Conservation (phyloP, 1,139 yeast genomes). For the Pichia sp. region DNA sequence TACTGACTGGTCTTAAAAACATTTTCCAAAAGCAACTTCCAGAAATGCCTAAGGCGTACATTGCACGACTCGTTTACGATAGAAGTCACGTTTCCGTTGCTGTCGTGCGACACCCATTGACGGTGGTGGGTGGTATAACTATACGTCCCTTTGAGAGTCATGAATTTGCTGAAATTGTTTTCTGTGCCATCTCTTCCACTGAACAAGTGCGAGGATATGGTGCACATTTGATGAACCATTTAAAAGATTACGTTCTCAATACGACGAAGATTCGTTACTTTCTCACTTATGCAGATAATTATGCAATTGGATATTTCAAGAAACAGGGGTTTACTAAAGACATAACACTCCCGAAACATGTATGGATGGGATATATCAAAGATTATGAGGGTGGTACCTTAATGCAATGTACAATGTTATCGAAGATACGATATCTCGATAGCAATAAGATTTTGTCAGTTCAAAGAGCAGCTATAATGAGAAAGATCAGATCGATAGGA, state of each 20-base stretch:
- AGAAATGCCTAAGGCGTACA: conserved; percentile 97
- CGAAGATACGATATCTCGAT: conserved; percentile 80
- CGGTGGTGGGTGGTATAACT: conserved; percentile 97
- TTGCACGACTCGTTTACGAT: conserved; percentile 89
- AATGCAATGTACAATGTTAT: conserved; percentile 96
- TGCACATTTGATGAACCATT: conserved; percentile 96
- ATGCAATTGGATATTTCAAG: conserved; percentile 96
- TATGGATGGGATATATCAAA: conserved; percentile 98
- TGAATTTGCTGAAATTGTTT: conserved; percentile 94
- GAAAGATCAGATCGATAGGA: conserved; percentile 74
- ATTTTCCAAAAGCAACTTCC: conserved; percentile 97
- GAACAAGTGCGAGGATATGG: conserved; percentile 99
- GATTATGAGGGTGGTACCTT: conserved; percentile 98
- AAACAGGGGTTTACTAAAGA: conserved; percentile 98
- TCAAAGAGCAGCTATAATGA: conserved; percentile 87
- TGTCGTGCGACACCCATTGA: conserved; percentile 83
- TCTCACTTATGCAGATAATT: conserved; percentile 94
- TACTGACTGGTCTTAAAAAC: conserved; percentile 88
- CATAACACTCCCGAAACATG: conserved; percentile 70
- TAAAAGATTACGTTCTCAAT: conserved; percentile 89
- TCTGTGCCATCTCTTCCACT: conserved; percentile 94
- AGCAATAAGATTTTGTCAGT: conserved; percentile 75
- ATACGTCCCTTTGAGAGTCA: conserved; percentile 88
- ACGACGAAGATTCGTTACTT: conserved; percentile 85
- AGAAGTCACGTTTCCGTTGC: conserved; percentile 94